phyloP scores from a whole-genome alignment of 78 protist genomes.

The Dictyostelium firmibasis region DNA sequence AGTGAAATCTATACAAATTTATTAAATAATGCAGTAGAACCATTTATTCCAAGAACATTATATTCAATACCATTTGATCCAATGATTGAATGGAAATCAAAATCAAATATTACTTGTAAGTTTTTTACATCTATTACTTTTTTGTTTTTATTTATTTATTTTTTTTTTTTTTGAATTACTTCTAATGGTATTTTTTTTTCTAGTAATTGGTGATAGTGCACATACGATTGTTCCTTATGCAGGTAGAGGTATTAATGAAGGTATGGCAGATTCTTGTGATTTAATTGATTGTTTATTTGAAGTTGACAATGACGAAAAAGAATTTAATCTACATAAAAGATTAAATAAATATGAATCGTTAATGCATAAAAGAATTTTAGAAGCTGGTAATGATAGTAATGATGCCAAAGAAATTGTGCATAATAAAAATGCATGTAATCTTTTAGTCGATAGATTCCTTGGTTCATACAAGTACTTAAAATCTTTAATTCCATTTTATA shows the following conservation, averaged over 20 bases:
- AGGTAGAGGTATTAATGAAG: constrained; percentile 60
- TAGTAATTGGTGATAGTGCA: constrained; percentile 57
- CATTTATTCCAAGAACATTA: constrained; percentile 12
- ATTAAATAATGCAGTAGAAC: not conserved
- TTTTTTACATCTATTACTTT: not conserved
- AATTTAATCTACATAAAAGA: not conserved
- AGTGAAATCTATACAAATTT: not conserved
- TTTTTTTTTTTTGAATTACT: not conserved
- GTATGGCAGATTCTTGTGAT: constrained; percentile 32
- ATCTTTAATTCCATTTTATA: not conserved
- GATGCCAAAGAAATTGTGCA: constrained; percentile 11
- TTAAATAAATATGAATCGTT: not conserved
- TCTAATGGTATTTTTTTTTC: not conserved
- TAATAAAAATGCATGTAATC: not conserved
- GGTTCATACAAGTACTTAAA: not conserved
- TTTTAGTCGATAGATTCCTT: not conserved
- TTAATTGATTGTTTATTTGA: not conserved
- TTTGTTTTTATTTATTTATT: too few relatives aligned
- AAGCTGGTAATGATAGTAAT: not conserved
- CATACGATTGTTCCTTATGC: constrained; percentile 70
- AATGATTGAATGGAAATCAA: constrained; percentile 1
- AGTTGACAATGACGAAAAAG: not conserved
- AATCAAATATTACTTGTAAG: not conserved
- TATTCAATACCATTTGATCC: not conserved
- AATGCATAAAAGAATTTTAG: not conserved